Evolutionary conservation across 768 basidiomycete species (phyloP), one percentile per base, ranked within the genome.

Genomic region (Rhizopogon sp.): DNA sequence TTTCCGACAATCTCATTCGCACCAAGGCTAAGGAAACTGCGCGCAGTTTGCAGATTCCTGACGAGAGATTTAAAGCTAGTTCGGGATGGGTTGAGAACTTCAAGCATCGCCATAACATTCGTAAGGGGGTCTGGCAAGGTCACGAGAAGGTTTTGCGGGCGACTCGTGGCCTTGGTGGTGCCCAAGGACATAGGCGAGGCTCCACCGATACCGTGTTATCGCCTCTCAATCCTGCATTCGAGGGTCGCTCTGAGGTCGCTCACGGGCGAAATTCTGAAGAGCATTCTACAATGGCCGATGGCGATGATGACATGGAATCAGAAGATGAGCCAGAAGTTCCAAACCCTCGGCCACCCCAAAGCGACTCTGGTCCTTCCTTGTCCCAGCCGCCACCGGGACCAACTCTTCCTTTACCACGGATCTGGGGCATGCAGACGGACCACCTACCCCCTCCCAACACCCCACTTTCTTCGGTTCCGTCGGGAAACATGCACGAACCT

Each of bases 21-120:
- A 72, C 73, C 31, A 83, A 85, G 63, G 91, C 91, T 20, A 82
- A 83, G 58, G 79, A 83, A 58, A 77, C 88, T 57, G 89, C 86
- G 1, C 70, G 75, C 42, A 64, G 60, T 6, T 76, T 84, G 50
- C 73, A 78, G 50, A 82, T 87, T 57, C 66, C 77, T 45, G 79
- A 84, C 56, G 86, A 88, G 54, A 79, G 81, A 67, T 95, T 95
- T 80, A 94, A 93, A 71, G 92, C 89, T n/a, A 90, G 87, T 64
- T 84, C 87, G 9, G 90, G 91, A 4, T 95, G 93, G 93, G 79
- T 95, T 52, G 91, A 94, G 66, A 91, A 91, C 67, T 95, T 93
- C 76, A 94, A 93, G 73, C 79, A 82, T 62, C 84, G 93, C 35
- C 81, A 88, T 59, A 83, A 83, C 56, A 89, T 95, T 57, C 79